Conservation (phyloP, 768 basidiomycete genomes). For the Phlebiopsis gigantea region DNA sequence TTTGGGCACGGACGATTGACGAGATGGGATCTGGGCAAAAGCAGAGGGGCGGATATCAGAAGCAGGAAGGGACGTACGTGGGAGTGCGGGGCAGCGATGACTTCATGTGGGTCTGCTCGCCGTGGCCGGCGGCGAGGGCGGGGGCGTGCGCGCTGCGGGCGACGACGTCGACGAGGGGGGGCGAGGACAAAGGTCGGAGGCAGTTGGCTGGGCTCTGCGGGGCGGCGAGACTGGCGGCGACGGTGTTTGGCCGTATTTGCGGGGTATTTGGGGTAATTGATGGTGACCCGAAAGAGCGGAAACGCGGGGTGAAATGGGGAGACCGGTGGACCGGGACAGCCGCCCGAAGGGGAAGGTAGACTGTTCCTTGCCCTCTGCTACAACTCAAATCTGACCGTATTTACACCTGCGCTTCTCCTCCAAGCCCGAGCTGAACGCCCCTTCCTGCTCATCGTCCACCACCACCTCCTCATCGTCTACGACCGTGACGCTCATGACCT, state of each 20-base stretch:
- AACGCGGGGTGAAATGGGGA: conserved; percentile 10
- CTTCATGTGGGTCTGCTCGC: neutral
- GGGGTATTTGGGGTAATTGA: conserved; percentile 15
- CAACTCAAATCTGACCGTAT: conserved; percentile 6
- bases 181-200: neutral
- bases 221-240: conserved; percentile 2
- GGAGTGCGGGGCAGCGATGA: neutral
- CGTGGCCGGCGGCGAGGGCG: too few relatives aligned
- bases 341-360: neutral
- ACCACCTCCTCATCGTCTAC: neutral
- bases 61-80: neutral
- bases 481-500: conserved; percentile 16
- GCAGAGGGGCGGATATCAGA: neutral
- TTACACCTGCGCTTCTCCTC: conserved; percentile 6
- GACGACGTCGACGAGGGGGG: neutral
- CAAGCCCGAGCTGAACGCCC: neutral
- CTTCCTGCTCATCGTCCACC: neutral
- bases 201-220: neutral
- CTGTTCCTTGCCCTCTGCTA: neutral
- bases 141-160: neutral
- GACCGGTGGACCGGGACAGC: conserved; percentile 9
- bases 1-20: neutral
- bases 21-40: neutral
- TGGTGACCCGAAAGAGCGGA: conserved; percentile 9
- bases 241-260: conserved; percentile 4